Percentiles rank a stretch among this genome's conserved stretches.
phyloP scores from a whole-genome alignment of 2,329 filamentous ascomycete genomes.

The Colletotrichum sp. region DNA sequence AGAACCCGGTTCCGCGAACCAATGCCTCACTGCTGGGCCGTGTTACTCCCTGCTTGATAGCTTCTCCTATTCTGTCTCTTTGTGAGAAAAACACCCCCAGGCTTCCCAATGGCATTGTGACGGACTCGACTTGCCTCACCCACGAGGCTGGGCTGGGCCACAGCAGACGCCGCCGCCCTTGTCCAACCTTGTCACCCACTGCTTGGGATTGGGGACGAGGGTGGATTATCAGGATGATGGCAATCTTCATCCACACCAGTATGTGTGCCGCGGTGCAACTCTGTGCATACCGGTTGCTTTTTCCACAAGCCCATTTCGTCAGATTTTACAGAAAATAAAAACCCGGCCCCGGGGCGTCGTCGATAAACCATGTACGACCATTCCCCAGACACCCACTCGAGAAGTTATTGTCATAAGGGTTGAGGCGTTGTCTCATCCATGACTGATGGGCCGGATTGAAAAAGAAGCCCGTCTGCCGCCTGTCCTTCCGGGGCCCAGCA shows the following conservation, averaged over 20 bases:
- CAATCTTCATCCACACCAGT: not conserved
- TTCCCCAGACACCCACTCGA: not conserved
- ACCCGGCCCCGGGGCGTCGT: not conserved
- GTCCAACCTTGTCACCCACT: not conserved
- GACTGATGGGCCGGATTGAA: not conserved
- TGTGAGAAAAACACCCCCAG: not conserved
- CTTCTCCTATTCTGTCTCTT: not conserved
- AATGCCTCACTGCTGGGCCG: not conserved
- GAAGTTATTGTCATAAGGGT: not conserved
- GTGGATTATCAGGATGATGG: not conserved
- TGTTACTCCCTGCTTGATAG: not conserved
- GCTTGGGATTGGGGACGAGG: not conserved
- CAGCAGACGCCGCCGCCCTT: not conserved
- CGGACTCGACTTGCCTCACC: not conserved
- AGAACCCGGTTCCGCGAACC: not conserved
- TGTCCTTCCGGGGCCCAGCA: not conserved
- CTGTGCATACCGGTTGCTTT: not conserved
- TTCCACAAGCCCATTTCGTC: not conserved
- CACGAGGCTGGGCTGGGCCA: not conserved
- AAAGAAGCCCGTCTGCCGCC: not conserved
- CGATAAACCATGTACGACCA: not conserved
- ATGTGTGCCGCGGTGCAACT: not conserved
- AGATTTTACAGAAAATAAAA: not conserved
- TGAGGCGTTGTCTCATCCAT: not conserved
- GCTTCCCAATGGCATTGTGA: not conserved